These are phyloP conservation scores for Helotiales sp. DNA, from an alignment of 2,329 filamentous ascomycete species.

Conservation along the genomic window DNA sequence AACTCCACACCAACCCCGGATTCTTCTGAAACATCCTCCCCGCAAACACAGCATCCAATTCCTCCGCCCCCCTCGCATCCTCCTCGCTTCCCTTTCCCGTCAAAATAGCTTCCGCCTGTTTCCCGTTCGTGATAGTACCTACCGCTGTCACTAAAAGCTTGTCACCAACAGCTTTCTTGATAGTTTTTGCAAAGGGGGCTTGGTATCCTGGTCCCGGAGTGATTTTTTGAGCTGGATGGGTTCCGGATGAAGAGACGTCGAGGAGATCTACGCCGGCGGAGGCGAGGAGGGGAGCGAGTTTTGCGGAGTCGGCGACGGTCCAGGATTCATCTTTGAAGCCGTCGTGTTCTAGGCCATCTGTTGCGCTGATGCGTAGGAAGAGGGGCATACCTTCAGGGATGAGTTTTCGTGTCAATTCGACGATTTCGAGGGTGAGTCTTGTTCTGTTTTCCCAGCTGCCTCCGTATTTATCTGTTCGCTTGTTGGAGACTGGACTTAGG, in stretches of 20 bases:
- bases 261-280: slow-evolving; percentile 71
- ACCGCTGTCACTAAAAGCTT: slow-evolving; percentile 48
- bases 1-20: slow-evolving; percentile 54
- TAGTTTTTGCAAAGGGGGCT: slow-evolving; percentile 65
- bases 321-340: slow-evolving; percentile 59
- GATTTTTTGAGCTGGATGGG: slow-evolving; percentile 59
- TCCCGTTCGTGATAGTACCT: slow-evolving; percentile 48
- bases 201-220: slow-evolving; percentile 66
- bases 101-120: slow-evolving; percentile 49
- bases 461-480: slow-evolving; percentile 66
- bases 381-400: slow-evolving; percentile 71
- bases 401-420: slow-evolving; percentile 58
- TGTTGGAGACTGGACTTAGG: slow-evolving; percentile 68
- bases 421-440: slow-evolving; percentile 66
- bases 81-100: slow-evolving; percentile 47
- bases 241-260: slow-evolving; percentile 70
- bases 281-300: slow-evolving; percentile 63
- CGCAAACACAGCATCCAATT: slow-evolving; percentile 49
- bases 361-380: slow-evolving; percentile 71
- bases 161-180: slow-evolving; percentile 73
- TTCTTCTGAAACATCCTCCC: slow-evolving; percentile 60
- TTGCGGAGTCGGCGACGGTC: slow-evolving; percentile 63
- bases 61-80: slow-evolving; percentile 40
- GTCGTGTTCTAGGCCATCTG: slow-evolving; percentile 71
- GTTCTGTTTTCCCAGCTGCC: slow-evolving; percentile 72